Evolutionary conservation across 768 basidiomycete genomes (phyloP).

Genomic region (Trichaptum fuscoviolaceum): DNA sequence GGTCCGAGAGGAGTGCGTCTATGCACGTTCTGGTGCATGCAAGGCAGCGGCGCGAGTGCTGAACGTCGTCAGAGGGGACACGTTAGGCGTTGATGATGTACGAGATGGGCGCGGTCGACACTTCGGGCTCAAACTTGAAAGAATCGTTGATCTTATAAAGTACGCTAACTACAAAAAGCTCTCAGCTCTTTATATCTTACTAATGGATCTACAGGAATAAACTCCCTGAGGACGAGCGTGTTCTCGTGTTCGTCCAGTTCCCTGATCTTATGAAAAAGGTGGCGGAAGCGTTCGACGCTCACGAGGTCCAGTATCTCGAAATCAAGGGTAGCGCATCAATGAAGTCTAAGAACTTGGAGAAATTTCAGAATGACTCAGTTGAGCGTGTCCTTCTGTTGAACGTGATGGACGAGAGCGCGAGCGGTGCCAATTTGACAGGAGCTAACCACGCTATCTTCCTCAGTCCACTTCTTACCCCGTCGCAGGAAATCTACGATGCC

Average conservation of each 20-base stretch:
- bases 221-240: constrained; percentile 71
- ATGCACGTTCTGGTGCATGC: constrained; percentile 62
- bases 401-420: constrained; percentile 94
- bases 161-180: constrained; percentile 25
- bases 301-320: constrained; percentile 72
- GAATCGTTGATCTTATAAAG: constrained; percentile 72
- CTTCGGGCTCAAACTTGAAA: constrained; percentile 79
- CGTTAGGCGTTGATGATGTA: constrained; percentile 74
- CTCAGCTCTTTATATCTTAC: neutral
- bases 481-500: constrained; percentile 81
- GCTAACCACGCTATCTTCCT: constrained; percentile 96
- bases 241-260: constrained; percentile 95
- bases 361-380: constrained; percentile 75
- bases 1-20: constrained; percentile 76
- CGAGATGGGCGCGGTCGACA: constrained; percentile 71
- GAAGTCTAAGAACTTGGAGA: constrained; percentile 78
- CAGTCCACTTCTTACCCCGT: constrained; percentile 79
- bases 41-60: constrained; percentile 74
- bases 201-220: constrained; percentile 40
- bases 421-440: constrained; percentile 85
- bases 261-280: constrained; percentile 91
- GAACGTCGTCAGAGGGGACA: constrained; percentile 78
- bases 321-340: constrained; percentile 72
- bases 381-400: constrained; percentile 83
- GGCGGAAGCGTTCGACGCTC: constrained; percentile 67